Base-by-base conservation (phyloP, 495 filamentous ascomycete species). In the Hyaloscypha bicolor region DNA sequence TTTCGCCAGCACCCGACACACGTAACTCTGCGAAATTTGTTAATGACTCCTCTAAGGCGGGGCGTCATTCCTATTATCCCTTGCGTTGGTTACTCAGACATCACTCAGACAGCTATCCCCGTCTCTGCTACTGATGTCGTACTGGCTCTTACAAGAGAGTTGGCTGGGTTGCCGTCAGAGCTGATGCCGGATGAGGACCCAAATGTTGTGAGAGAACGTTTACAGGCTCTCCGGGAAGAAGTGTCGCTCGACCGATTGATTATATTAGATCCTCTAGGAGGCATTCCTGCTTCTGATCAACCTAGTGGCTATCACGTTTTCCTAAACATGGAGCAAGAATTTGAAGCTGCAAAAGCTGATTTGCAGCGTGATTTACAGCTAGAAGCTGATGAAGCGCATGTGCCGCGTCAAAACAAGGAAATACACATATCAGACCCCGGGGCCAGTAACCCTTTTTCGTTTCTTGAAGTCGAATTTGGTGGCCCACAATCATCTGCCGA, bases 271-370 rank as follows among this genome's bases (percentile, higher is more conserved):
- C 91, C 92, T 0, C 75, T 91, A 2, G 95, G 95, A 6, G 95
- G 96, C 9, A 93, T 95, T 60, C 96, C 95, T 1, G 83, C 90
- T 0, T 83, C 80, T 60, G 85, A 85, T 51, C 84, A 88, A 19
- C 85, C 85, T 0, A 85, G 90, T 51, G 84, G 85, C 9, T 88
- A 91, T 16, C 92, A 97, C 73, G 86, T 97, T 4, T 99, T 97
- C 75, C 85, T 99, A 76, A 99, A 99, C 71, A 84, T 99, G 71
- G 91, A 96, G 74, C 93, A 98, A 73, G 93, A 99, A 69, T 96
- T 88, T 73, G 77, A 82, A 3, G 81, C 83, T 35, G 90, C 97
- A 37, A 77, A 82, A 60, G 73, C 82, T 1, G 85, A 93, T 65
- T 80, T 99, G 11, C 53, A 71, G 4, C 45, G 37, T 25, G 42